Conservation (phyloP, 2,329 filamentous ascomycete species). For the Penicillium sp. region DNA sequence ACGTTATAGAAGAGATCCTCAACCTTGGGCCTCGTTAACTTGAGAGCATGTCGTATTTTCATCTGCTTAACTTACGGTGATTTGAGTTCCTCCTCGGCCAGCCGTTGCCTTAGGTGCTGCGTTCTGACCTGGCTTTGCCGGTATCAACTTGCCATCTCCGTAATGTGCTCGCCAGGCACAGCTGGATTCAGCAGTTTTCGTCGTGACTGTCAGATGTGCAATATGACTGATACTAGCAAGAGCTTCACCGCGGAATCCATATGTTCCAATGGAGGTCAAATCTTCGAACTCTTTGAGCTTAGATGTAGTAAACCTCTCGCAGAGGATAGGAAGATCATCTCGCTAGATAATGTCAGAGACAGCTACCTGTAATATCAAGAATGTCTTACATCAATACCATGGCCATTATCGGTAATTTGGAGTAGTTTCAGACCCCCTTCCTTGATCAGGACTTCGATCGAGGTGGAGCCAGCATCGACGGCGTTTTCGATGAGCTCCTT, state of each 20-base stretch:
- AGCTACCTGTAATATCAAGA: not conserved
- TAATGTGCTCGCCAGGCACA: constrained; percentile 91
- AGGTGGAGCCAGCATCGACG: constrained; percentile 93
- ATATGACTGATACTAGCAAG: constrained; percentile 98
- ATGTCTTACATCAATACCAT: constrained; percentile 77
- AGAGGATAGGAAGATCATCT: constrained; percentile 87
- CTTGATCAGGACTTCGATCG: constrained; percentile 85
- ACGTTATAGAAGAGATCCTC: constrained; percentile 98
- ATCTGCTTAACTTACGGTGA: constrained; percentile 60
- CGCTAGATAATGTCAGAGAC: constrained; percentile 53
- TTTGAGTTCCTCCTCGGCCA: constrained; percentile 85
- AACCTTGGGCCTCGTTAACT: constrained; percentile 46
- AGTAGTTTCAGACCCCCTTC: constrained; percentile 92
- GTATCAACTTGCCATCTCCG: constrained; percentile 73
- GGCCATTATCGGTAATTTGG: constrained; percentile 96
- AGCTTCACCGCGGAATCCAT: constrained; percentile 96
- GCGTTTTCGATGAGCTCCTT: constrained; percentile 98
- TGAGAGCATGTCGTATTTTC: not conserved
- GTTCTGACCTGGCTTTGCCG: constrained; percentile 82
- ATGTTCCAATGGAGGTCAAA: constrained; percentile 82
- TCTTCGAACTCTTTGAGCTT: constrained; percentile 95
- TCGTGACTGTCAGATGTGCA: constrained; percentile 91
- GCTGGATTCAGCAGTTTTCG: constrained; percentile 81
- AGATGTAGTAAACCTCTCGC: constrained; percentile 94
- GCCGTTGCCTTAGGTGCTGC: constrained; percentile 84